Percentiles rank a stretch among this genome's conserved stretches.
Evolutionary conservation across 768 basidiomycete genomes (phyloP).

Genomic region (Trametes cinnabarina): DNA sequence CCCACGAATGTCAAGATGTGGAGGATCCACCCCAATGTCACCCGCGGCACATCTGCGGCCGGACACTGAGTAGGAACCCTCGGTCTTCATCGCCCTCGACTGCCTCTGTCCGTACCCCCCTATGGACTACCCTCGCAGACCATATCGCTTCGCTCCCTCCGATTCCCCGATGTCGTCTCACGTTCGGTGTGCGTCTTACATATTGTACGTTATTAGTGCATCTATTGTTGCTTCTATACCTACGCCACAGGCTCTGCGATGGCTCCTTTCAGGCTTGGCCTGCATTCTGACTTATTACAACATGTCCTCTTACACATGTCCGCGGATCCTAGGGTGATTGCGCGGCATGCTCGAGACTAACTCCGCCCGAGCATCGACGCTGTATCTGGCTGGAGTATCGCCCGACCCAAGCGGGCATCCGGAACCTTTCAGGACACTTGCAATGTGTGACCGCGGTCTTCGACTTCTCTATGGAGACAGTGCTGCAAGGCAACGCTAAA

Average conservation of each 20-base stretch:
- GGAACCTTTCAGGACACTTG: neutral
- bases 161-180: neutral
- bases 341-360: neutral
- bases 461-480: no score
- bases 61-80: slow-evolving; percentile 1
- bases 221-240: slow-evolving; percentile 5
- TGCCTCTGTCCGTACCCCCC: neutral
- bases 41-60: slow-evolving; percentile 4
- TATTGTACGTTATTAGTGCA: neutral
- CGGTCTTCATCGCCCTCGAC: no score
- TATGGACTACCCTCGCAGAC: neutral
- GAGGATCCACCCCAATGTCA: slow-evolving; percentile 19
- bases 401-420: no score
- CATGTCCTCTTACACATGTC: neutral
- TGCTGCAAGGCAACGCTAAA: no score
- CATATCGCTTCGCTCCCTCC: neutral
- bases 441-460: no score
- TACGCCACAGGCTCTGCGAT: neutral
- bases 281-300: neutral
- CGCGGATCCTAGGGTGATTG: slow-evolving; percentile 7
- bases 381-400: neutral
- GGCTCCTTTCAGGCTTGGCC: neutral
- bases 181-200: neutral
- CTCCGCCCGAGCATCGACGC: neutral
- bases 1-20: slow-evolving; percentile 20